phyloP scores from a whole-genome alignment of 2,329 filamentous ascomycete species.

The Colletotrichum karsti region DNA sequence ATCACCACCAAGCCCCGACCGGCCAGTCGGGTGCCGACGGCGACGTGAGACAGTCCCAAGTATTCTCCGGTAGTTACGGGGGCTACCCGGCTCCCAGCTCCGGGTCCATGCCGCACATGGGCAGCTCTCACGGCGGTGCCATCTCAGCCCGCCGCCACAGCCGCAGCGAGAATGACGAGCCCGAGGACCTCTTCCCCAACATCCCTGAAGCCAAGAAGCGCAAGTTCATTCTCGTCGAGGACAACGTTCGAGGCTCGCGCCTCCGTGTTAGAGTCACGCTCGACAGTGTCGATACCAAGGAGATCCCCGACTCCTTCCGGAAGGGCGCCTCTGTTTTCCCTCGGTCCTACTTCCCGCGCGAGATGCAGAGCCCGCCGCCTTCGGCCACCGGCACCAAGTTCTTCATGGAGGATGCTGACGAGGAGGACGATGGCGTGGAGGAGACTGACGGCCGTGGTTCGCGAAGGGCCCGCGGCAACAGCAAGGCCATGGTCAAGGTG shows the following conservation, averaged over 20 bases:
- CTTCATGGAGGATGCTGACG: slow-evolving; percentile 72
- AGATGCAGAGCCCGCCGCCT: slow-evolving; percentile 88
- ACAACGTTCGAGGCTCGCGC: slow-evolving; percentile 80
- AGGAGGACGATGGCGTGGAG: slow-evolving; percentile 65
- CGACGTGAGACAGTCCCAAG: slow-evolving; percentile 78
- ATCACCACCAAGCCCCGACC: slow-evolving; percentile 70
- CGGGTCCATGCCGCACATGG: slow-evolving; percentile 72
- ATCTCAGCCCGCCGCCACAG: slow-evolving; percentile 46
- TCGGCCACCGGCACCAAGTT: slow-evolving; percentile 79
- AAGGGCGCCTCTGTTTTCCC: slow-evolving; percentile 90
- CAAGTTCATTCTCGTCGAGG: slow-evolving; percentile 96
- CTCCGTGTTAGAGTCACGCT: slow-evolving; percentile 91
- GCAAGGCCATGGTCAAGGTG: slow-evolving; percentile 64
- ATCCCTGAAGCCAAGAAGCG: slow-evolving; percentile 90
- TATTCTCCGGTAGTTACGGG: slow-evolving; percentile 71
- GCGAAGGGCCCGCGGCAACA: slow-evolving; percentile 42
- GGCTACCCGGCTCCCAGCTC: slow-evolving; percentile 62
- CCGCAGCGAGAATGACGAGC: slow-evolving; percentile 62
- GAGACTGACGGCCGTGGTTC: slow-evolving; percentile 57
- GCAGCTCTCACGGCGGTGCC: slow-evolving; percentile 39
- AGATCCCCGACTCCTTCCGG: slow-evolving; percentile 95
- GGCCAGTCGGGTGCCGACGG: slow-evolving; percentile 60
- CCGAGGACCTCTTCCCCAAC: slow-evolving; percentile 83
- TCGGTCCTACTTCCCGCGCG: slow-evolving; percentile 88
- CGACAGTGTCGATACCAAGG: slow-evolving; percentile 92